phyloP scores from a whole-genome alignment of 495 filamentous ascomycete species.

The Evansstolkia leycettana region DNA sequence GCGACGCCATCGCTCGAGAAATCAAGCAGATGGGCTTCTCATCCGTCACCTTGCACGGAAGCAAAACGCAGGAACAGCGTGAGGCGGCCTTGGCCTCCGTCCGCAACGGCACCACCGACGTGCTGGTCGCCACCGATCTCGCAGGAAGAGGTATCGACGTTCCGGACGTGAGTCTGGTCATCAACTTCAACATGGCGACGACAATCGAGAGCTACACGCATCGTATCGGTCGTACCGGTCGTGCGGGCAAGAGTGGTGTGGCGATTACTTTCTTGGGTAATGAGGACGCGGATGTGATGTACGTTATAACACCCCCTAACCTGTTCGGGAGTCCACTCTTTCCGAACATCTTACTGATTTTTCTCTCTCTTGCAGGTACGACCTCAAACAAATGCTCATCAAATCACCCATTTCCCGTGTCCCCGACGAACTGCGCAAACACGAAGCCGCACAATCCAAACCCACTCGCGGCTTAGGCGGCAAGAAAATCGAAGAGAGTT shows the following conservation, averaged over 20 bases:
- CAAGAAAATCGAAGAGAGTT: constrained; percentile 53
- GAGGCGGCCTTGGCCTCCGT: constrained; percentile 86
- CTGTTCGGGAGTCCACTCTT: background rate
- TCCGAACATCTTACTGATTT: constrained; percentile 16
- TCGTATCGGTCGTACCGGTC: constrained; percentile 92
- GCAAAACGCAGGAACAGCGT: constrained; percentile 95
- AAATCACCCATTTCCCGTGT: constrained; percentile 85
- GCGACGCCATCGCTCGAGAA: constrained; percentile 87
- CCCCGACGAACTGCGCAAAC: constrained; percentile 85
- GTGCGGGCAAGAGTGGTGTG: constrained; percentile 95
- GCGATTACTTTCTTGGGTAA: constrained; percentile 92
- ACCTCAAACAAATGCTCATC: constrained; percentile 89
- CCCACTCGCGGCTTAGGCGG: constrained; percentile 39
- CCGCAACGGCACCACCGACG: constrained; percentile 64
- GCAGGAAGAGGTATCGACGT: constrained; percentile 98
- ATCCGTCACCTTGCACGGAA: constrained; percentile 83
- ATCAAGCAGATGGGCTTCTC: constrained; percentile 93
- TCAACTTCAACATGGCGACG: constrained; percentile 98
- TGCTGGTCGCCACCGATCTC: constrained; percentile 95
- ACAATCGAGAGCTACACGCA: constrained; percentile 95
- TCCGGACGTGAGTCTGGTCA: constrained; percentile 79
- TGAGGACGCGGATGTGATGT: constrained; percentile 89
- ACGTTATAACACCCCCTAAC: constrained; percentile 27
- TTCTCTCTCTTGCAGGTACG: constrained; percentile 35
- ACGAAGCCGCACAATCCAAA: constrained; percentile 89